Percentiles rank a stretch among this genome's conserved stretches.
Conservation (phyloP, 768 basidiomycete species). For the Jaapia argillacea region DNA sequence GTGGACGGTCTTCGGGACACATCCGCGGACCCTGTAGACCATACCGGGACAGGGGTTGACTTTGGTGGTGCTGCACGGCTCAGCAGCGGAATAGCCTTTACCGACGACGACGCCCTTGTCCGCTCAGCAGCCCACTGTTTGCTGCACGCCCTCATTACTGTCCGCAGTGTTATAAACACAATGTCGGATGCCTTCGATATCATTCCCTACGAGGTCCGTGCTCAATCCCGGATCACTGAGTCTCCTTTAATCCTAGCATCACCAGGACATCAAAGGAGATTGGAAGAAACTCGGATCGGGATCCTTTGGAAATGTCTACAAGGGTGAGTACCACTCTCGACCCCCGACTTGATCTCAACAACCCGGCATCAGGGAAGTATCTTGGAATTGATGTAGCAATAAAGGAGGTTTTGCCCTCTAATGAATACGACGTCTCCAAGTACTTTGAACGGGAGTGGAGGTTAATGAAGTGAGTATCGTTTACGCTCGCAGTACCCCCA, state of each 20-base stretch:
- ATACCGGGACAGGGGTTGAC: no score
- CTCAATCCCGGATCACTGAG: background rate
- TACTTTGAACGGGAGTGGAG: conserved; percentile 99
- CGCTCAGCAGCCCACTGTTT: no score
- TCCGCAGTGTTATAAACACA: no score
- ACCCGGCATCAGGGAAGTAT: conserved; percentile 53
- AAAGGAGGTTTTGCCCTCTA: conserved; percentile 90
- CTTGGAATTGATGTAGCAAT: conserved; percentile 95
- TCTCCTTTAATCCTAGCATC: conserved; percentile 3
- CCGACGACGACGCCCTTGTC: no score
- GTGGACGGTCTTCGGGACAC: no score
- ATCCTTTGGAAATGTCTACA: conserved; percentile 89
- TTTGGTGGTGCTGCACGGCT: no score
- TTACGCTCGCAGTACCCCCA: conserved; percentile 2
- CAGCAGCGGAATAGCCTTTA: no score
- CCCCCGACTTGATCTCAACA: conserved; percentile 4
- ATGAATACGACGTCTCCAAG: conserved; percentile 89
- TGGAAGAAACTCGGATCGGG: conserved; percentile 91
- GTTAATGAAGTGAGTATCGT: conserved; percentile 65
- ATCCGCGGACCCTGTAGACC: no score
- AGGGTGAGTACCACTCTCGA: conserved; percentile 35
- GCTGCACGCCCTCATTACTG: no score
- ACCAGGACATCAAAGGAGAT: conserved; percentile 74
- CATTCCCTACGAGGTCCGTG: conserved; percentile 71
- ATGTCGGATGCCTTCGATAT: conserved; percentile 78